phyloP scores from a whole-genome alignment of 192 early-diverging fungal genomes.

The Entophlyctis luteolus region DNA sequence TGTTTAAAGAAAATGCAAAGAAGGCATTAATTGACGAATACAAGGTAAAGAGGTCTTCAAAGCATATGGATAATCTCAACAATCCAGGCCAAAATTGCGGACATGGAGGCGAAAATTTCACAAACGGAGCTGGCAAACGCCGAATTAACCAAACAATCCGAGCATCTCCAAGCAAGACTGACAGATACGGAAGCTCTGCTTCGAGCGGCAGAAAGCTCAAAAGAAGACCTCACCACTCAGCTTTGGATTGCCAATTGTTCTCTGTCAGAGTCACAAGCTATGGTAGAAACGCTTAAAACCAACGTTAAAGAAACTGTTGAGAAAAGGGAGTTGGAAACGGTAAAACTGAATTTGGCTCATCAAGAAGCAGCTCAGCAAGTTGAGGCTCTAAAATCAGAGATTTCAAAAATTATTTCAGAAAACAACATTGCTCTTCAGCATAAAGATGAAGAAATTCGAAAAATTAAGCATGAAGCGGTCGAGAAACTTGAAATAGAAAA shows the following conservation, averaged over 20 bases:
- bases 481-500: slow-evolving; percentile 1
- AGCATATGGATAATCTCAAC: not conserved
- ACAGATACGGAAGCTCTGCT: not conserved
- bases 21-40: slow-evolving; percentile 21
- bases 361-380: not conserved
- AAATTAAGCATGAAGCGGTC: not conserved
- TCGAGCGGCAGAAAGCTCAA: not conserved
- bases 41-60: slow-evolving; percentile 6
- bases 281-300: slow-evolving; percentile 9
- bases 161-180: not conserved
- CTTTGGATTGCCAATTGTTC: slow-evolving; percentile 7
- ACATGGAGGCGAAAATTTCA: slow-evolving; percentile 1
- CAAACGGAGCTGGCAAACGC: not conserved
- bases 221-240: not conserved
- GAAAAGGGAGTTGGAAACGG: not conserved
- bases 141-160: not conserved
- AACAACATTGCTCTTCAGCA: not conserved
- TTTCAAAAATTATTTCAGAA: not conserved
- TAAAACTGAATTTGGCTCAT: not conserved
- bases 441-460: slow-evolving; percentile 20
- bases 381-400: slow-evolving; percentile 6
- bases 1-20: slow-evolving; percentile 19
- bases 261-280: slow-evolving; percentile 12
- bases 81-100: not conserved
- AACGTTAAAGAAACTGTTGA: slow-evolving; percentile 13